Evolutionary conservation across 257 asterid genomes (phyloP).

Genomic region (Plantago elongata): DNA sequence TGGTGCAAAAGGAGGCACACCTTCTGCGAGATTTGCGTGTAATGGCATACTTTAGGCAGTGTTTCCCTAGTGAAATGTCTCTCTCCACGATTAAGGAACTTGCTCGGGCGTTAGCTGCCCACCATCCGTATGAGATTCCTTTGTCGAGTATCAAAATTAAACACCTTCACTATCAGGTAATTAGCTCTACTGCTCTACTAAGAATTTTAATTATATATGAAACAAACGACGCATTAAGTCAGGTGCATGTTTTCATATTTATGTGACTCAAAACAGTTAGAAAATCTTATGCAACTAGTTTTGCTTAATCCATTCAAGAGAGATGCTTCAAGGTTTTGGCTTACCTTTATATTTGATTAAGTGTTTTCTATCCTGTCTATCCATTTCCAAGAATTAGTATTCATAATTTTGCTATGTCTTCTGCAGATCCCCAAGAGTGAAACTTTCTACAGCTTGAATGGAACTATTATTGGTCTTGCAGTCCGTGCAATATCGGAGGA

Average conservation of each 20-base stretch:
- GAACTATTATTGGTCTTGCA: slow-evolving; percentile 81
- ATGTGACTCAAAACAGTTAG: neutral
- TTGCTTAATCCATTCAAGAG: too few species aligned
- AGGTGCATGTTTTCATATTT: neutral
- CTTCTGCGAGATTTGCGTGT: slow-evolving; percentile 64
- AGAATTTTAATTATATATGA: slow-evolving; percentile 8
- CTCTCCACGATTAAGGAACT: slow-evolving; percentile 74
- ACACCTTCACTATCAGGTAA: slow-evolving; percentile 85
- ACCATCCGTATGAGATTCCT: slow-evolving; percentile 72
- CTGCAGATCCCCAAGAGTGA: slow-evolving; percentile 63
- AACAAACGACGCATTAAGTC: neutral
- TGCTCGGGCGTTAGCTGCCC: slow-evolving; percentile 72
- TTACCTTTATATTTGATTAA: too few species aligned
- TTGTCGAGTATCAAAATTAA: slow-evolving; percentile 57
- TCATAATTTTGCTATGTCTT: slow-evolving; percentile 18
- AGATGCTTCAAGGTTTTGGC: too few species aligned
- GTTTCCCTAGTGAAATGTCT: slow-evolving; percentile 57
- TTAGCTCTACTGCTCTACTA: slow-evolving; percentile 17
- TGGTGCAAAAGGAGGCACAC: slow-evolving; percentile 58
- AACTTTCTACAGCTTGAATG: slow-evolving; percentile 82
- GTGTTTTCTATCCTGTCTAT: slow-evolving; percentile 11
- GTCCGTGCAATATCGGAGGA: slow-evolving; percentile 46
- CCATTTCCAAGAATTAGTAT: neutral
- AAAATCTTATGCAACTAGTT: too few species aligned
- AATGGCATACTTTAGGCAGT: slow-evolving; percentile 88